Evolutionary conservation across 2,329 filamentous ascomycete genomes (phyloP), one percentile per base, ranked within the genome.

Genomic region (Fusarium euwallaceae): DNA sequence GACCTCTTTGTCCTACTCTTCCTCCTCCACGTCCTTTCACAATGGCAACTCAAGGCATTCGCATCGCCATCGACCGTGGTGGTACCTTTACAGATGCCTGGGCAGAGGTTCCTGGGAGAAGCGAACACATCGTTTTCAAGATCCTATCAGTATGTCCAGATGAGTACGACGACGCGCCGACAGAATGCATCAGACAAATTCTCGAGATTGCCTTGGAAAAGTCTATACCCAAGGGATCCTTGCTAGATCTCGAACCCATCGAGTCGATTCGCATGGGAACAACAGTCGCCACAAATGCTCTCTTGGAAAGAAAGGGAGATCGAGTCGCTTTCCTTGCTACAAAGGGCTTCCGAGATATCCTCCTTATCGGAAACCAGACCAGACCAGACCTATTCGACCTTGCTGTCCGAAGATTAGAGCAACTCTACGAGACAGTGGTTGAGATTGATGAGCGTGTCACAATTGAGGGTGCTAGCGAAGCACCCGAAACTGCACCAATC

Each of bases 211-310:
- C 81, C 7, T 80, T 80, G 1, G 78, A 79, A 4, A 77, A 76
- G 7, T 70, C 79, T 3, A 76, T 84, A 17, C 81, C 83, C 0
- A 77, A 82, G 6, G 83, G 81, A 1, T 76, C 80, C 2, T 65
- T 81, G 8, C 61, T 85, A 12, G 81, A 84, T 12, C 79, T 83
- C 2, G 80, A 79, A 0, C 77, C 81, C 12, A 81, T 86, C 41
- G 91, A 93, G 79, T 92, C 90, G 66, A 94, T 94, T 77, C 90
- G 93, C 24, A 94, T 94, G 92, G 93, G 93, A n/a, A 95, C 93
- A 1, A 95, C 93, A 0, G 93, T 95, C 3, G 93, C 93, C 2
- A 95, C 93, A 0, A 95, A 95, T 80, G 93, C 93, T 2, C 83
- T 95, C n/a, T 83, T 95, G 2, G 93, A 95, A 79, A 84, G 92